Evolutionary conservation across 2,329 filamentous ascomycete genomes (phyloP), one percentile per base, ranked within the genome.

Genomic region (Phoma herbarum): DNA sequence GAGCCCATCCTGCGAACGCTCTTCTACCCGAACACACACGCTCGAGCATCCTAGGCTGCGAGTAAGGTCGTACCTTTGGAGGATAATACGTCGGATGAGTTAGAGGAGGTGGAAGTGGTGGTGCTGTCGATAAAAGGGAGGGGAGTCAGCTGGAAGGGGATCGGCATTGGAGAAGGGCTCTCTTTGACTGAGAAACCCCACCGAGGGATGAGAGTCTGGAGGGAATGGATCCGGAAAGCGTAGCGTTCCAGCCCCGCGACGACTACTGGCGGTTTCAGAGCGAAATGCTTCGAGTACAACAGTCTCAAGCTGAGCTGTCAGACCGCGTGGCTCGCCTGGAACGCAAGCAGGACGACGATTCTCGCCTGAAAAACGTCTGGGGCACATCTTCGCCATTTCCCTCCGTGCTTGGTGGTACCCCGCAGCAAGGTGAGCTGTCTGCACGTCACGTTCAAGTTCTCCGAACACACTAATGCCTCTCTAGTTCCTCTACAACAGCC

Each of bases 311-410:
- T 50, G 85, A 88, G 62, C 86, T 89, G 73, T 79, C 82, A 43
- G 86, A 89, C 66, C 83, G 87, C 56, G 81, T 90, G 61, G 79
- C 84, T 56, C 82, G 85, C 57, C 75, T 90, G 59, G 87, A 90
- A 73, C 82, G 86, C 58, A 83, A 84, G 61, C 84, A 84, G 59
- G 86, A 88, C 64, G 86, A 88, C 65, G 86, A 88, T 77, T 83
- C 83, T 55, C 81, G 84, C 64, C 77, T 88, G 77, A 96, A 94
- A 78, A 96, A 91, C 61, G 90, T 96, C 56, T 99, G 95, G 95
- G 87, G 86, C 47, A 89, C 90, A 64, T 80, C 84, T 46, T 96
- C 93, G 55, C 93, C 93, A 16, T 97, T 97, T 74, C 93, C 94
- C n/a, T 89, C 89, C 64, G 87, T 93, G 37, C 77, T 96, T 57